Percentiles rank a stretch among this genome's conserved stretches.
Evolutionary conservation across 306 rosid species (phyloP).

Genomic region (Vachellia collinsii): DNA sequence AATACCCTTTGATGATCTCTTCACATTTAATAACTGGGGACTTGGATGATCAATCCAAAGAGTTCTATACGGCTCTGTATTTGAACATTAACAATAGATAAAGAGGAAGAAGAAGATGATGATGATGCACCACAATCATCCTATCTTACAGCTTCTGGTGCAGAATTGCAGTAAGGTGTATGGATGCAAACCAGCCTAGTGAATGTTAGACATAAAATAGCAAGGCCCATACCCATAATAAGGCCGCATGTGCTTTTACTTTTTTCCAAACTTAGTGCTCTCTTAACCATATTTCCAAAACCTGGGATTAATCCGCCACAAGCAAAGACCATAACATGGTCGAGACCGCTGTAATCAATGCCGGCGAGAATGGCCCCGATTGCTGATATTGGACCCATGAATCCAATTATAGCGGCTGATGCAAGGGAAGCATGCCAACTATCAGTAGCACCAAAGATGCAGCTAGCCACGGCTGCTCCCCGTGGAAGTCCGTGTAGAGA

Average conservation of each 20-base stretch:
- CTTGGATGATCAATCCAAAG: constrained; percentile 20
- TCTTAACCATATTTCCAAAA: constrained; percentile 66
- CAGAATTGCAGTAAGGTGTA: constrained; percentile 99
- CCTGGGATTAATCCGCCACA: constrained; percentile 92
- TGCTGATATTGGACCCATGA: constrained; percentile 90
- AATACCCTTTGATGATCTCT: constrained; percentile 9
- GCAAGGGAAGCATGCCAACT: constrained; percentile 96
- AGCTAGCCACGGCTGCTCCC: constrained; percentile 98
- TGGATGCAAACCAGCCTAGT: constrained; percentile 97
- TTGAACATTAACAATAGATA: constrained; percentile 7
- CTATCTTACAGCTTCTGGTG: constrained; percentile 95
- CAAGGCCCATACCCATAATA: constrained; percentile 63
- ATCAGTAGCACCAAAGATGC: constrained; percentile 90
- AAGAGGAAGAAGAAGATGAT: no score
- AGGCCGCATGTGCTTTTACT: constrained; percentile 75
- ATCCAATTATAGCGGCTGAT: constrained; percentile 83
- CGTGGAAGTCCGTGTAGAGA: constrained; percentile 97
- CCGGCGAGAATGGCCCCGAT: constrained; percentile 95
- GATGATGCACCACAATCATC: constrained; percentile 28
- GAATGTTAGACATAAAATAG: constrained; percentile 81
- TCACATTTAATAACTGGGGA: constrained; percentile 30
- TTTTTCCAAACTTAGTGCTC: constrained; percentile 73
- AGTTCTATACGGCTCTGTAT: constrained; percentile 10
- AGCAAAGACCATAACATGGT: constrained; percentile 89
- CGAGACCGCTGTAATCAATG: constrained; percentile 91